Evolutionary conservation across 192 early-diverging fungal genomes (phyloP).

Genomic region (Coemansia sp.): DNA sequence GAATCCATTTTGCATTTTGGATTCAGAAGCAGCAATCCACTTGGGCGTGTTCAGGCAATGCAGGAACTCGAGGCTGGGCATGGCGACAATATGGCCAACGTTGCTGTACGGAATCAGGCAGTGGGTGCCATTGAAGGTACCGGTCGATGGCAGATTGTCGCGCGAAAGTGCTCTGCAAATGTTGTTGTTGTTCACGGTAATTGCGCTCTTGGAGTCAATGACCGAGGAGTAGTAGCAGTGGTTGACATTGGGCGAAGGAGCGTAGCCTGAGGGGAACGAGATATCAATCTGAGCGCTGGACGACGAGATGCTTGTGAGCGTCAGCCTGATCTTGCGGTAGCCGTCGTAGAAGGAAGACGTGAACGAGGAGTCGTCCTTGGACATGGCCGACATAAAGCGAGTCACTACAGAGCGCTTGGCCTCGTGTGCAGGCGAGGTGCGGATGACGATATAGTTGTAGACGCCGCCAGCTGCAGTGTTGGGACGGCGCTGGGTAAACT

Average conservation of each 20-base stretch:
- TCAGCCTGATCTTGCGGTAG: not conserved
- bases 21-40: not conserved
- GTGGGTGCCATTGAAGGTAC: conserved; percentile 2
- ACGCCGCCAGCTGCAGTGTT: not conserved
- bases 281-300: not conserved
- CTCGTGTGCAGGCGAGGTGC: not conserved
- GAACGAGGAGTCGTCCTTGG: not conserved
- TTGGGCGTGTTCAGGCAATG: not conserved
- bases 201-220: not conserved
- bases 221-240: not conserved
- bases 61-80: not conserved
- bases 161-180: not conserved
- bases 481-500: not conserved
- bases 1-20: not conserved
- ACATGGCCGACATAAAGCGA: not conserved
- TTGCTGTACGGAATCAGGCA: conserved; percentile 1
- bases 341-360: not conserved
- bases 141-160: conserved; percentile 1
- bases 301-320: not conserved
- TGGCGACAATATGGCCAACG: not conserved
- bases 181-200: conserved; percentile 3
- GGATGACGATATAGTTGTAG: not conserved
- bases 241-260: not conserved
- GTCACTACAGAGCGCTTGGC: not conserved
- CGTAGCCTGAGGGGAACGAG: not conserved